Evolutionary conservation across 768 basidiomycete genomes (phyloP).

Genomic region (Phlebiopsis flavidoalba): DNA sequence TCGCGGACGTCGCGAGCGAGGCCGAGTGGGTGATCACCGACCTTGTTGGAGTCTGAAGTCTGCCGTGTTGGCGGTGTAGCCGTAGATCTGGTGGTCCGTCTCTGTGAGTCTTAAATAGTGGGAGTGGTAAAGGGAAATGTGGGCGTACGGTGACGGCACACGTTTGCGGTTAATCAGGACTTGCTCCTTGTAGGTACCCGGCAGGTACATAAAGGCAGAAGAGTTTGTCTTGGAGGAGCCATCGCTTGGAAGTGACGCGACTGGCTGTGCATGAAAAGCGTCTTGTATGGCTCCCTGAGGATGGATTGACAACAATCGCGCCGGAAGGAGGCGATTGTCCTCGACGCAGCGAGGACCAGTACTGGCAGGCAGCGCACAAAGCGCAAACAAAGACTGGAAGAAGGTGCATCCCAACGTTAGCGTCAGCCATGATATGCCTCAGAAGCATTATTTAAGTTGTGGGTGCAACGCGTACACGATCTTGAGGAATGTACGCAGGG

Average conservation of each 20-base stretch:
- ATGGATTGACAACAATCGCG: neutral
- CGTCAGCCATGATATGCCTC: too few relatives aligned
- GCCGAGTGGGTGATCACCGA: conserved; percentile 1
- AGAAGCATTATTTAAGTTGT: too few relatives aligned
- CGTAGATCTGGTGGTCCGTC: neutral
- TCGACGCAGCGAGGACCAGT: neutral
- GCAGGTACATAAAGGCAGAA: neutral
- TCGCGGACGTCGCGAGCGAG: neutral
- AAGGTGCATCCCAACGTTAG: too few relatives aligned
- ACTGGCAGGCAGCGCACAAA: too few relatives aligned
- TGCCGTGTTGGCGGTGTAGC: neutral
- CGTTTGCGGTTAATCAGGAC: neutral
- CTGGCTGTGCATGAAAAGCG: neutral
- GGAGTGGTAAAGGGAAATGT: too few relatives aligned
- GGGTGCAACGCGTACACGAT: too few relatives aligned
- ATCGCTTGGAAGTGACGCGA: neutral
- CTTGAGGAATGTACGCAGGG: too few relatives aligned
- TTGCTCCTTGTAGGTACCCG: conserved; percentile 1
- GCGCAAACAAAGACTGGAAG: too few relatives aligned
- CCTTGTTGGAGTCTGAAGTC: neutral
- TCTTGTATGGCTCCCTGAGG: too few relatives aligned
- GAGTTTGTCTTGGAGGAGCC: neutral
- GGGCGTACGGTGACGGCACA: neutral
- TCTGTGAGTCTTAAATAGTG: too few relatives aligned
- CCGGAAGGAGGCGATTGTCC: neutral